Percentiles rank a stretch among this genome's conserved stretches.
phyloP scores from a whole-genome alignment of 2,329 filamentous ascomycete genomes.

The Aspergillus niger region DNA sequence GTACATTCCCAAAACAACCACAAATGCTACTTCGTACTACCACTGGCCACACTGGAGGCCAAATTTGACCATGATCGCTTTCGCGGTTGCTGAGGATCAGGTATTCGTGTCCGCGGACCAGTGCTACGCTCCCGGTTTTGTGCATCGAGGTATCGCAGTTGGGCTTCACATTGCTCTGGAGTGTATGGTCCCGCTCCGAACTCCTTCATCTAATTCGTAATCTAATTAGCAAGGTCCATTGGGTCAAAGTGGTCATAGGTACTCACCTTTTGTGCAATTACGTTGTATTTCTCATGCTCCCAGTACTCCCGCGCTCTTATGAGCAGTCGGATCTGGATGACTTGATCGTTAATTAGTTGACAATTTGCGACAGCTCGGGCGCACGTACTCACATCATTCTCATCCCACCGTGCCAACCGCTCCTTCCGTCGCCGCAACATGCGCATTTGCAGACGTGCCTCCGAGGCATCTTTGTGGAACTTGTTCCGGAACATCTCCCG shows the following conservation, averaged over 20 bases:
- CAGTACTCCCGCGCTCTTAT: slow-evolving; percentile 40
- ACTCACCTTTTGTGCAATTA: slow-evolving; percentile 42
- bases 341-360: slow-evolving; percentile 17
- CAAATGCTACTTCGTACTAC: slow-evolving; percentile 6
- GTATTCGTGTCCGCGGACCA: slow-evolving; percentile 24
- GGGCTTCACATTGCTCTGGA: slow-evolving; percentile 39
- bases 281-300: slow-evolving; percentile 42
- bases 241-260: background rate
- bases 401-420: slow-evolving; percentile 40
- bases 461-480: slow-evolving; percentile 42
- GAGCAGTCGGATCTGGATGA: slow-evolving; percentile 37
- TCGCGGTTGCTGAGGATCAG: slow-evolving; percentile 27
- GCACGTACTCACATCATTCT: slow-evolving; percentile 49
- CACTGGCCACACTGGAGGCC: background rate
- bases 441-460: slow-evolving; percentile 47
- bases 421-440: slow-evolving; percentile 41
- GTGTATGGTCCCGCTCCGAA: slow-evolving; percentile 39
- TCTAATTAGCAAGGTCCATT: background rate
- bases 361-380: slow-evolving; percentile 8
- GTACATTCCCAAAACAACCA: background rate
- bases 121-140: slow-evolving; percentile 22
- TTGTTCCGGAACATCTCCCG: slow-evolving; percentile 38
- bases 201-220: slow-evolving; percentile 33
- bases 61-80: slow-evolving; percentile 15
- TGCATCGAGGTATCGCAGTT: slow-evolving; percentile 32